Evolutionary conservation across 2,329 filamentous ascomycete genomes (phyloP).

Genomic region (Madurella mycetomatis): DNA sequence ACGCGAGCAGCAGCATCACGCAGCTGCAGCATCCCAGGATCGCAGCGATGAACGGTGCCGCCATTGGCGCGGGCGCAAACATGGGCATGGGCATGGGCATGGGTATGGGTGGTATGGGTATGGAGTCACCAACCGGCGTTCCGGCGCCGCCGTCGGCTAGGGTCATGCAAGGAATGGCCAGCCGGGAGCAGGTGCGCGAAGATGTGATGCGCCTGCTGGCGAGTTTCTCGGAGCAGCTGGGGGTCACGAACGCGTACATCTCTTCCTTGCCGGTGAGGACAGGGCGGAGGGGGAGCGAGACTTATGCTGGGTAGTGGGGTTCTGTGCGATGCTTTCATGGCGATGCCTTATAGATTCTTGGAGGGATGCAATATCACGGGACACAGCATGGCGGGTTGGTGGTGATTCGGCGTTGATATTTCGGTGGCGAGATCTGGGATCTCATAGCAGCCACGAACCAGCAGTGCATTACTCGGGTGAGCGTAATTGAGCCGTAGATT

Average conservation of each 20-base stretch:
- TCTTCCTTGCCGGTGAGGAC: conserved; percentile 28
- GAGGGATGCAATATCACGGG: neutral
- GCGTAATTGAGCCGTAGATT: neutral
- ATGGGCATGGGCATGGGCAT: neutral
- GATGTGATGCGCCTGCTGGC: conserved; percentile 33
- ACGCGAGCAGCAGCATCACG: conserved; percentile 9
- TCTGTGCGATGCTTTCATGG: neutral
- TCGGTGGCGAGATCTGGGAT: neutral
- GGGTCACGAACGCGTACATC: conserved; percentile 30
- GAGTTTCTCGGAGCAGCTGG: conserved; percentile 33
- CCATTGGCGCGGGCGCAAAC: conserved; percentile 28
- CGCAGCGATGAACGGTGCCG: conserved; percentile 7
- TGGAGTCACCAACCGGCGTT: conserved; percentile 23
- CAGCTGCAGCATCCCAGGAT: conserved; percentile 16
- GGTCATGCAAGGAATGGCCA: conserved; percentile 41
- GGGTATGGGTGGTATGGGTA: conserved; percentile 28
- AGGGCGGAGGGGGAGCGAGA: conserved; percentile 19
- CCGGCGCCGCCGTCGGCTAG: conserved; percentile 45
- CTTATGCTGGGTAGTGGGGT: conserved; percentile 4
- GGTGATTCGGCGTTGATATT: conserved; percentile 1
- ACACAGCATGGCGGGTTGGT: neutral
- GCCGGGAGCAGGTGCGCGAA: conserved; percentile 30
- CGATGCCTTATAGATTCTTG: neutral
- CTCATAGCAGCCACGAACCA: neutral
- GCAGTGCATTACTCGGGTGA: neutral